These are phyloP conservation scores for Celoporthe dispersa DNA, from an alignment of 2,329 filamentous ascomycete species.

Conservation along the genomic window DNA sequence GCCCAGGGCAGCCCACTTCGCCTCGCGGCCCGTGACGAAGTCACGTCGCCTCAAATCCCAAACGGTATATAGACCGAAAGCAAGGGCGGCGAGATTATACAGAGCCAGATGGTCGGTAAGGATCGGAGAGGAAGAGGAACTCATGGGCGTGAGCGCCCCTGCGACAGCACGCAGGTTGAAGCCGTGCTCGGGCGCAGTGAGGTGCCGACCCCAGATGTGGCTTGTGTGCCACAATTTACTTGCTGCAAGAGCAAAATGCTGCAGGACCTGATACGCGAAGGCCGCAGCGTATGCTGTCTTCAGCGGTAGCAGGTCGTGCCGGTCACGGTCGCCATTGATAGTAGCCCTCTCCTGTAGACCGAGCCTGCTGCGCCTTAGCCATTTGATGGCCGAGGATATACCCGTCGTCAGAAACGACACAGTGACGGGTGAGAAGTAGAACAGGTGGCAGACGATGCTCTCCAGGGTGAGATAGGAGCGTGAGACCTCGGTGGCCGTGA, in stretches of 20 bases:
- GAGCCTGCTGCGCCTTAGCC: neutral
- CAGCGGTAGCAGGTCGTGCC: neutral
- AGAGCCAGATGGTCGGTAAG: neutral
- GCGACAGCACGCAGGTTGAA: neutral
- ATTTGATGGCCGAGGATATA: neutral
- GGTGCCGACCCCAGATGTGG: neutral
- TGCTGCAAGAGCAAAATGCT: slow-evolving; percentile 13
- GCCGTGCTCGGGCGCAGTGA: neutral
- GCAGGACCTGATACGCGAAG: slow-evolving; percentile 14
- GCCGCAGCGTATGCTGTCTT: slow-evolving; percentile 13
- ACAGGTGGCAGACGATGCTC: slow-evolving; percentile 11
- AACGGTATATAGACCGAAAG: slow-evolving; percentile 23
- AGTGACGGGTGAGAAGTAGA: slow-evolving; percentile 14
- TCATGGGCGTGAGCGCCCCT: neutral
- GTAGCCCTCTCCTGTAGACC: too few relatives aligned
- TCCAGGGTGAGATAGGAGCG: slow-evolving; percentile 16
- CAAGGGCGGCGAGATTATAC: slow-evolving; percentile 18
- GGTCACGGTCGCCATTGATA: neutral
- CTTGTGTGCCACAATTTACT: neutral
- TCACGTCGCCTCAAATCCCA: slow-evolving; percentile 22
- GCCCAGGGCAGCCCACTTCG: slow-evolving; percentile 8
- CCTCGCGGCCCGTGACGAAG: slow-evolving; percentile 4
- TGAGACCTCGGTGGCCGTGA: slow-evolving; percentile 28
- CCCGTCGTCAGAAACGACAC: slow-evolving; percentile 18
- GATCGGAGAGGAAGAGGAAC: neutral